Evolutionary conservation across 495 filamentous ascomycete genomes (phyloP), one percentile per base, ranked within the genome.

Genomic region (Aspergillus olivimuriae): DNA sequence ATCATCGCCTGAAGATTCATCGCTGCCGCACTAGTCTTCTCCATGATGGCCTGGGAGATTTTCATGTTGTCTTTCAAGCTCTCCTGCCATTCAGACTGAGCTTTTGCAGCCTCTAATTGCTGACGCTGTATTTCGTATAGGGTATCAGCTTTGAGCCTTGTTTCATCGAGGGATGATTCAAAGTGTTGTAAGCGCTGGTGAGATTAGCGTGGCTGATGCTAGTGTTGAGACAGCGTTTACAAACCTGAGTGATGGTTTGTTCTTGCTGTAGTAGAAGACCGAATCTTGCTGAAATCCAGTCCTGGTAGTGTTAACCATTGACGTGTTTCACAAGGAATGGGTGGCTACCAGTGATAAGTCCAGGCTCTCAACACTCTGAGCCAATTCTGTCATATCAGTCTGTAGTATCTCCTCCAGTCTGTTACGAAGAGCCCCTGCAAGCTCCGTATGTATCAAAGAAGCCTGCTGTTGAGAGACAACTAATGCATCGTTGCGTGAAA

Each of bases 1-100:
- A 77, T 59, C 18, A 56, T 52, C 10, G 55, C 34, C 38, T 69
- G 66, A 4, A 78, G 43, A 44, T 68, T 62, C n/a, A 59, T 55
- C 15, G 71, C 68, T 8, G 62, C 52, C 2, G 58, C 50, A 22
- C 58, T 57, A 12, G 62, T 43, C 37, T 68, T 62, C 15, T 65
- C 63, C 11, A 75, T 46, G 10, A 76, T 50, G 17, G 62, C 52
- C 30, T 66, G 63, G 3, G 65, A 66, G 10, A 66, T 40, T 18
- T 61, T 54, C 34, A 67, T 55, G 9, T 63, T 60, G 10, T 43
- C 46, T 31, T 67, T 53, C 10, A 69, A 53, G 4, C 44, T 51
- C 30, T 68, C 50, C 32, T 73, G 65, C 8, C 60, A 45, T 16
- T 53, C 52, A 2, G 64, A 58, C 18, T 66, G 61, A 12, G 58